Conservation (phyloP, 345 rosid genomes). For the Lepidium africanum region DNA sequence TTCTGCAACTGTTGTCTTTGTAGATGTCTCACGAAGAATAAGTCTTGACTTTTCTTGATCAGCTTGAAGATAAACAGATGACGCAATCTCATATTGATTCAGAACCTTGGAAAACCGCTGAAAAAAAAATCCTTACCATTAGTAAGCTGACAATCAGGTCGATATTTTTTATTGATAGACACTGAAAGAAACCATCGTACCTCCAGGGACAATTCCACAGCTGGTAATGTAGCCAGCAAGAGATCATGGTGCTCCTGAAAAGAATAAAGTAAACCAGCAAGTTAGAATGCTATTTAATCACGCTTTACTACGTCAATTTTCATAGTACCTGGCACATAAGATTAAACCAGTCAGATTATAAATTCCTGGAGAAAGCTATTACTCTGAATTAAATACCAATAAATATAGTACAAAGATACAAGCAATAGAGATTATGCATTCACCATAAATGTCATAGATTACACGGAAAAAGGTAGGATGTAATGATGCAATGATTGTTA, state of each 20-base stretch:
- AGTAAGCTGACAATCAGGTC: slow-evolving; percentile 3
- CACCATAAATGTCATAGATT: not conserved
- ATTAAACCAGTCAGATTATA: not conserved
- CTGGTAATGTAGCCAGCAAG: slow-evolving; percentile 64
- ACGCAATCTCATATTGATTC: slow-evolving; percentile 61
- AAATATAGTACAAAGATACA: not conserved
- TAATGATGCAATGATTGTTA: slow-evolving; percentile 24
- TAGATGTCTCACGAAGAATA: slow-evolving; percentile 65
- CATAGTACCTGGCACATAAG: not conserved
- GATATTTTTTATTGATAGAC: not conserved
- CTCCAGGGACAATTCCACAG: slow-evolving; percentile 73
- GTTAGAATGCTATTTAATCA: slow-evolving; percentile 3
- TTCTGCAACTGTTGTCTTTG: slow-evolving; percentile 76
- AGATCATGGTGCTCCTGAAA: slow-evolving; percentile 91
- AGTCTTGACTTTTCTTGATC: slow-evolving; percentile 82
- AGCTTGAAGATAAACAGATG: slow-evolving; percentile 57
- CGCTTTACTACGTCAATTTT: not conserved
- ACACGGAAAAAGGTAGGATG: not conserved
- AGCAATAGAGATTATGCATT: not conserved
- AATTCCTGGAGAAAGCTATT: not conserved
- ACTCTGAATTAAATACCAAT: not conserved
- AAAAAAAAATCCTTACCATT: slow-evolving; percentile 25
- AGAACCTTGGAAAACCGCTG: slow-evolving; percentile 75
- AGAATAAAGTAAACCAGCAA: not conserved
- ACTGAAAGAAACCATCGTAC: slow-evolving; percentile 35